These are phyloP conservation scores for Epichloe hybrida DNA, from an alignment of 2,329 filamentous ascomycete genomes.

Conservation along the genomic window DNA sequence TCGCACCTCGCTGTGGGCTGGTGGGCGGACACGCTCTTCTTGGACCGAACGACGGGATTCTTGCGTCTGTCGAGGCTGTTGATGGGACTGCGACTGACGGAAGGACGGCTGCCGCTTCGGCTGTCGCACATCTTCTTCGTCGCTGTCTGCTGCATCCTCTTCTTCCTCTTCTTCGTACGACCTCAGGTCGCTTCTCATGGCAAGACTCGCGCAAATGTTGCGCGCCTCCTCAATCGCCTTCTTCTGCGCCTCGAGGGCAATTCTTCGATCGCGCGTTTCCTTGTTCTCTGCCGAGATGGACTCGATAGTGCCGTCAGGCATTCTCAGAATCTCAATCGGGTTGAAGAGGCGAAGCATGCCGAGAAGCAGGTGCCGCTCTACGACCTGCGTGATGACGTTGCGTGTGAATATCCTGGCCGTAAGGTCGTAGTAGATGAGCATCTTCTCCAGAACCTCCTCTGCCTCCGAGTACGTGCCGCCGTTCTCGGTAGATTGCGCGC, in stretches of 20 bases:
- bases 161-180: constrained; percentile 24
- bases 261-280: constrained; percentile 35
- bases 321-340: constrained; percentile 35
- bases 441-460: constrained; percentile 40
- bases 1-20: constrained; percentile 2
- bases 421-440: constrained; percentile 42
- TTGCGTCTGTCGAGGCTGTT: constrained; percentile 6
- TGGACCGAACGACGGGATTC: constrained; percentile 4
- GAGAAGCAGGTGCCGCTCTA: constrained; percentile 36
- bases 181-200: constrained; percentile 38
- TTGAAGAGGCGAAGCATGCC: constrained; percentile 40
- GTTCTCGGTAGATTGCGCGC: constrained; percentile 26
- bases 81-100: constrained; percentile 1
- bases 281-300: constrained; percentile 40
- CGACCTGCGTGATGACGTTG: constrained; percentile 38
- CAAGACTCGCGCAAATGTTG: constrained; percentile 34
- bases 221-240: constrained; percentile 36
- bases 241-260: constrained; percentile 33
- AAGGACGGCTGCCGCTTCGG: neutral
- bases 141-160: constrained; percentile 15
- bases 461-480: constrained; percentile 35
- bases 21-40: constrained; percentile 1
- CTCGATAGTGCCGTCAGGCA: constrained; percentile 31
- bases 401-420: constrained; percentile 38
- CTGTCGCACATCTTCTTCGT: constrained; percentile 16